These are phyloP conservation scores for Blepharisma stoltei DNA, from an alignment of 73 alveolate genomes.

Conservation along the genomic window DNA sequence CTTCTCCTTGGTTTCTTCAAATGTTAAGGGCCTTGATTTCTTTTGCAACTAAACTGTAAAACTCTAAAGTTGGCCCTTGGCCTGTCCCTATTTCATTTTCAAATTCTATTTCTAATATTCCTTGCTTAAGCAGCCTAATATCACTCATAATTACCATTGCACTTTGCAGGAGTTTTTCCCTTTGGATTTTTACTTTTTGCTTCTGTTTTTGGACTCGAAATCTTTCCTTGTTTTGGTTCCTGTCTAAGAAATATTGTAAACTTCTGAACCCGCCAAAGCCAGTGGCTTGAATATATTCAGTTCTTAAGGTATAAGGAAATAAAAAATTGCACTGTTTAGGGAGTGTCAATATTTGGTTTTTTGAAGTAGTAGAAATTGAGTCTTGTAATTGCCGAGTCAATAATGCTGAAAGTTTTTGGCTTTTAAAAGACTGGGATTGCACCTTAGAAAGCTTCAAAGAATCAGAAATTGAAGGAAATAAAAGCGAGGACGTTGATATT, in stretches of 20 bases:
- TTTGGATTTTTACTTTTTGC: neutral
- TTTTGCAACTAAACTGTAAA: neutral
- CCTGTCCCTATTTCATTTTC: constrained; percentile 33
- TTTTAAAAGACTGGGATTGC: neutral
- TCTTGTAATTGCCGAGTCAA: constrained; percentile 12
- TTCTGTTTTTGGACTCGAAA: neutral
- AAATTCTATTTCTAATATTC: constrained; percentile 21
- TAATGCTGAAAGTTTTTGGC: neutral
- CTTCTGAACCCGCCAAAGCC: neutral
- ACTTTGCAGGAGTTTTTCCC: constrained; percentile 6
- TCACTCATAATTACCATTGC: constrained; percentile 4
- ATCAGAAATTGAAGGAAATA: neutral
- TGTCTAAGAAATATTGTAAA: neutral
- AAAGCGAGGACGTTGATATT: neutral
- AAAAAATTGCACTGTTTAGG: constrained; percentile 4
- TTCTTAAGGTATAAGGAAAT: constrained; percentile 13
- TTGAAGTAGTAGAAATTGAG: neutral
- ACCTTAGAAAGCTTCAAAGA: neutral
- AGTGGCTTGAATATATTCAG: neutral
- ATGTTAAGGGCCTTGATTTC: neutral
- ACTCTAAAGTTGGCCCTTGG: constrained; percentile 27
- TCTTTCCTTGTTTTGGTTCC: neutral
- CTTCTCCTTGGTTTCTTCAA: constrained; percentile 17
- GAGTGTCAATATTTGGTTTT: neutral
- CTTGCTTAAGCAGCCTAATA: constrained; percentile 11